Evolutionary conservation across 176 grass and related monocot species (phyloP).

Genomic region (Carex kokanica): DNA sequence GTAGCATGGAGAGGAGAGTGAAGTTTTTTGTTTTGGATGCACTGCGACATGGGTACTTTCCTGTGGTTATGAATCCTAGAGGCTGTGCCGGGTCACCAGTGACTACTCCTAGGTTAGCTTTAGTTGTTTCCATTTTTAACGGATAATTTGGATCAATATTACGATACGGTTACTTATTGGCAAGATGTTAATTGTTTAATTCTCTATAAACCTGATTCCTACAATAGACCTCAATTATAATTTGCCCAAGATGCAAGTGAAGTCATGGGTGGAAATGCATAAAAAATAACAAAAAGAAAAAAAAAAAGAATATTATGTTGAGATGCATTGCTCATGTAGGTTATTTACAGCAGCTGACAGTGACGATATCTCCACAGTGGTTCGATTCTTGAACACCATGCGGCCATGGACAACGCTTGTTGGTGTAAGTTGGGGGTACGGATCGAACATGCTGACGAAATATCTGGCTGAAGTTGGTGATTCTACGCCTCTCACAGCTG

Average conservation of each 20-base stretch:
- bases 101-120: constrained; percentile 73
- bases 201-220: neutral
- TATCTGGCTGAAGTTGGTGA: constrained; percentile 91
- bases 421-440: constrained; percentile 76
- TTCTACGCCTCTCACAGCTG: constrained; percentile 80
- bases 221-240: neutral
- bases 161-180: neutral
- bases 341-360: constrained; percentile 99
- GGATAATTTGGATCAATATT: neutral
- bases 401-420: constrained; percentile 86
- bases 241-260: neutral
- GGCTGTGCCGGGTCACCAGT: constrained; percentile 78
- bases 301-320: constrained; percentile 27
- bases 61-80: constrained; percentile 91
- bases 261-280: neutral
- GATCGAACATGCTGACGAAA: constrained; percentile 91
- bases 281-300: neutral
- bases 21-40: constrained; percentile 58
- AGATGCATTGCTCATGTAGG: constrained; percentile 71
- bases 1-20: constrained; percentile 65
- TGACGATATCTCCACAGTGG: constrained; percentile 69
- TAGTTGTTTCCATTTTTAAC: neutral
- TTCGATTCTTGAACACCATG: constrained; percentile 57
- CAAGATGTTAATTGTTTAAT: neutral
- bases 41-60: constrained; percentile 71